Conservation (phyloP, 208 protist genomes). For the Lotmaria passim region DNA sequence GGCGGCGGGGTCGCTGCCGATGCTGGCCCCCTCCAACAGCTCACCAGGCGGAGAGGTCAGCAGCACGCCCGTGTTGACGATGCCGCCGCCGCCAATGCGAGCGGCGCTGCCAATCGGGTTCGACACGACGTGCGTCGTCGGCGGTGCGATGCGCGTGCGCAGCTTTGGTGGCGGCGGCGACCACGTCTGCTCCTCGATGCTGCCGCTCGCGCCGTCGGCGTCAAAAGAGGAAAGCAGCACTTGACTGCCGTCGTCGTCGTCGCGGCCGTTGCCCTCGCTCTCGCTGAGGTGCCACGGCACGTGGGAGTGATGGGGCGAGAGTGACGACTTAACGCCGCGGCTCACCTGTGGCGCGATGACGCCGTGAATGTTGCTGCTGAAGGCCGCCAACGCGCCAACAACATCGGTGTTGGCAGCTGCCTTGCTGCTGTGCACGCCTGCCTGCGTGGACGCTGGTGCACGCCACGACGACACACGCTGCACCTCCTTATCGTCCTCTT, state of each 20-base stretch:
- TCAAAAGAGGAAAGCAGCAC: background rate
- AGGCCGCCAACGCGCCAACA: background rate
- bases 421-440: background rate
- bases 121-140: background rate
- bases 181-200: background rate
- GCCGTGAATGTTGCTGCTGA: conserved; percentile 8
- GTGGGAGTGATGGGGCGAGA: conserved; percentile 5
- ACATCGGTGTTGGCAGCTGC: background rate
- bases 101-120: background rate
- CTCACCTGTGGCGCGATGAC: background rate
- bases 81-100: background rate
- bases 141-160: background rate
- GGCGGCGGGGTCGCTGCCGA: background rate
- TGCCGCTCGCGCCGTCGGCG: background rate
- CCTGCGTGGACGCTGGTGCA: background rate
- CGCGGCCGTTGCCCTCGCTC: background rate
- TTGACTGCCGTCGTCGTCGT: background rate
- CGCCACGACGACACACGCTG: background rate
- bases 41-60: background rate
- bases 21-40: background rate
- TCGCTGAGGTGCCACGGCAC: background rate
- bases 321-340: background rate
- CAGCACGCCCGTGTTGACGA: background rate
- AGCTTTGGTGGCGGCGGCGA: conserved; percentile 1
- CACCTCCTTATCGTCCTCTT: background rate